phyloP scores from a whole-genome alignment of 148 eudicot genomes.

The Agrostemma githago region DNA sequence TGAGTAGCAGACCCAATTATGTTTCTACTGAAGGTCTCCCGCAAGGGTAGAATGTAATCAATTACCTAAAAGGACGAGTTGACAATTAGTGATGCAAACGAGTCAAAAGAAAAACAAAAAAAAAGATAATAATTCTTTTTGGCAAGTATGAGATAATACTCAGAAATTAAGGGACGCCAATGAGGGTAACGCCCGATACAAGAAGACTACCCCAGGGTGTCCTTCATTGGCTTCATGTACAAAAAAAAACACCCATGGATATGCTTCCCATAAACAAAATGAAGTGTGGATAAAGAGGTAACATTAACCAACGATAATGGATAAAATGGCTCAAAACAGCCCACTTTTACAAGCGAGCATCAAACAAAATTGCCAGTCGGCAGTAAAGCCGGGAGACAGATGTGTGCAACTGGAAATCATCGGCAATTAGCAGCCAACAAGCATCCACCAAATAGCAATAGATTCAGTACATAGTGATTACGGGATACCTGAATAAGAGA shows the following conservation, averaged over 20 bases:
- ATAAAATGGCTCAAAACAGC: too few relatives aligned
- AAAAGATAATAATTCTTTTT: too few relatives aligned
- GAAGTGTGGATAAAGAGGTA: too few relatives aligned
- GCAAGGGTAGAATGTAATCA: conserved; percentile 31
- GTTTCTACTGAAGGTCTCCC: conserved; percentile 25
- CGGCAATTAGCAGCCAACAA: not conserved
- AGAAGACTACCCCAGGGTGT: too few relatives aligned
- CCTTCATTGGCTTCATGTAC: too few relatives aligned
- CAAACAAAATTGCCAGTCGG: not conserved
- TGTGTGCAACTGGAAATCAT: not conserved
- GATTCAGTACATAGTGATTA: not conserved
- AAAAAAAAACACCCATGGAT: too few relatives aligned
- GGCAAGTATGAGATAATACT: too few relatives aligned
- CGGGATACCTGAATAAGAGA: conserved; percentile 55
- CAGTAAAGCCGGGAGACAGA: not conserved
- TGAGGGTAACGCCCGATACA: too few relatives aligned
- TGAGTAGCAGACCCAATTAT: conserved; percentile 32
- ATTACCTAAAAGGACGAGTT: conserved; percentile 40
- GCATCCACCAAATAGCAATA: conserved; percentile 2
- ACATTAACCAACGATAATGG: too few relatives aligned
- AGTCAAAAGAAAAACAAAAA: too few relatives aligned
- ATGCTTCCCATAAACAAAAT: too few relatives aligned
- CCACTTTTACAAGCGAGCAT: not conserved
- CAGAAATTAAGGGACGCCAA: too few relatives aligned
- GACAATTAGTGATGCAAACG: not conserved